These are phyloP conservation scores for Lecanicillium sp. DNA, from an alignment of 2,329 filamentous ascomycete species.

Conservation along the genomic window DNA sequence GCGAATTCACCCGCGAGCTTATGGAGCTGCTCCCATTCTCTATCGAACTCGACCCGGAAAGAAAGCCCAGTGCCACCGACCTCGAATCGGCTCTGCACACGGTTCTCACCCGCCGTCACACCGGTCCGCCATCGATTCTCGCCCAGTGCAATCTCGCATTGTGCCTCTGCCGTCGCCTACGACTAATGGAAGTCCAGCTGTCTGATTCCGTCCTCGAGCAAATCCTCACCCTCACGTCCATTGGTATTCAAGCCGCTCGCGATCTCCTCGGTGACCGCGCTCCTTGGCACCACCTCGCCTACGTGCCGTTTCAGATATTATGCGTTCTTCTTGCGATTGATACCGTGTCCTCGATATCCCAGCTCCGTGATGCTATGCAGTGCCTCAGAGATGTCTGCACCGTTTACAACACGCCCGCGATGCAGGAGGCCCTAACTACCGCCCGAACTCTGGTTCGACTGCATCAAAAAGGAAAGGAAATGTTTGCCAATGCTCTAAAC, in stretches of 20 bases:
- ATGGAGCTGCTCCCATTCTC: constrained; percentile 45
- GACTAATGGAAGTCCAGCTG: constrained; percentile 39
- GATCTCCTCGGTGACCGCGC: constrained; percentile 33
- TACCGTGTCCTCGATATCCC: constrained; percentile 35
- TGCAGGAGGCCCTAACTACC: constrained; percentile 46
- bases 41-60: constrained; percentile 45
- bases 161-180: constrained; percentile 46
- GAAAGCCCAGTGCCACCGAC: constrained; percentile 29
- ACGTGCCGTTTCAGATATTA: constrained; percentile 51
- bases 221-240: constrained; percentile 36
- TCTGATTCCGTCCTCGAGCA: constrained; percentile 33
- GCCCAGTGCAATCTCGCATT: constrained; percentile 48
- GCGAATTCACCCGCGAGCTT: constrained; percentile 38
- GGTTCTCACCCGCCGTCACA: constrained; percentile 32
- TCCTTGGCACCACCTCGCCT: constrained; percentile 53
- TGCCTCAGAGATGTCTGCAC: constrained; percentile 32
- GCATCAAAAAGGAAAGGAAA: constrained; percentile 43
- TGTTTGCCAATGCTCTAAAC: constrained; percentile 27
- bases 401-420: constrained; percentile 37
- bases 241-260: constrained; percentile 38
- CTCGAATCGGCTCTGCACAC: constrained; percentile 33
- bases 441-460: constrained; percentile 45
- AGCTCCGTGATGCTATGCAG: constrained; percentile 43
- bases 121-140: constrained; percentile 33
- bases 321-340: constrained; percentile 50